Percentiles rank a stretch among this genome's conserved stretches.
Evolutionary conservation across 2,329 filamentous ascomycete species (phyloP).

Genomic region (Nemania diffusa): DNA sequence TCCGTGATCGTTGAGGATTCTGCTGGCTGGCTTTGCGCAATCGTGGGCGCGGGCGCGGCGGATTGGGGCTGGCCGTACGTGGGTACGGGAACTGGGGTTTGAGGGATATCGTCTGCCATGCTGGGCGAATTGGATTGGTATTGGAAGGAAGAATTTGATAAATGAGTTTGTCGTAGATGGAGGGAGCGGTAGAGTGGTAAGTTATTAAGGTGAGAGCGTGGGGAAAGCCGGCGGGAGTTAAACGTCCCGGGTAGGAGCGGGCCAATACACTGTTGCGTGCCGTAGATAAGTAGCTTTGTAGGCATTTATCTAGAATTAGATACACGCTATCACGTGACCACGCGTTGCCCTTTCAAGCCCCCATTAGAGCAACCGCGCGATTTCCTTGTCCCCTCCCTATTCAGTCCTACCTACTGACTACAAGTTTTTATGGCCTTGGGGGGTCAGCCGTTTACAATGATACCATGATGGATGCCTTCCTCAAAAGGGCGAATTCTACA

Average conservation of each 20-base stretch:
- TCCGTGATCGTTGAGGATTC: slow-evolving; percentile 29
- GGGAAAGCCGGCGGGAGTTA: background rate
- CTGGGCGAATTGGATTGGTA: slow-evolving; percentile 5
- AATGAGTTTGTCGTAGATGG: background rate
- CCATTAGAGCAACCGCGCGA: slow-evolving; percentile 25
- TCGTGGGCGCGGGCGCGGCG: slow-evolving; percentile 17
- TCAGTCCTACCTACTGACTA: background rate
- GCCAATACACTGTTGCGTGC: background rate
- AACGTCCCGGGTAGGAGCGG: slow-evolving; percentile 13
- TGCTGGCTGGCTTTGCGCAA: slow-evolving; percentile 18
- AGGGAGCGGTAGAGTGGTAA: background rate
- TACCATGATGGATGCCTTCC: slow-evolving; percentile 47
- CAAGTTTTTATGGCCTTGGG: background rate
- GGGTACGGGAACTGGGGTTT: slow-evolving; percentile 45
- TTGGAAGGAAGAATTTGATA: background rate
- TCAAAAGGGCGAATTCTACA: slow-evolving; percentile 38
- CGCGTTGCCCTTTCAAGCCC: slow-evolving; percentile 37
- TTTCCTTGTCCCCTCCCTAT: slow-evolving; percentile 2
- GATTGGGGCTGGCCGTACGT: slow-evolving; percentile 42
- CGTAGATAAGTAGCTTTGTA: background rate
- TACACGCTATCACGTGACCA: slow-evolving; percentile 42
- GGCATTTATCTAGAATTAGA: background rate
- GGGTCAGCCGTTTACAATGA: background rate
- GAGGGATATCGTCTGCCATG: slow-evolving; percentile 44
- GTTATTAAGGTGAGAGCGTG: background rate